Conservation (phyloP, 495 filamentous ascomycete genomes). For the Aspergillus ostianus region DNA sequence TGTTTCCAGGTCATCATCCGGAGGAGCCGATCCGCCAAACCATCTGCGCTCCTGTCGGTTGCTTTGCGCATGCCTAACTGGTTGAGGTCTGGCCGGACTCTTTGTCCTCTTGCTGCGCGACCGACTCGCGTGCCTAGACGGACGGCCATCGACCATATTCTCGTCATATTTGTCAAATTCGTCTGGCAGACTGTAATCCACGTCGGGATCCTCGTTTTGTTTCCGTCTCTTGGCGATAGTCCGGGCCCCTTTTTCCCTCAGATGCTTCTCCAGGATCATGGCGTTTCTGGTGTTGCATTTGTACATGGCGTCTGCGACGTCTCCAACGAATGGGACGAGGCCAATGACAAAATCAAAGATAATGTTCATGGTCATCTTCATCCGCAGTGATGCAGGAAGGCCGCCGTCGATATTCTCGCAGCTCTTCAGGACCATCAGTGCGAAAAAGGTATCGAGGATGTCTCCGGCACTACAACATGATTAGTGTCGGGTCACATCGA, state of each 20-base stretch:
- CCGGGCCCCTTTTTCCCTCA: slow-evolving; percentile 51
- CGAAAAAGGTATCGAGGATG: slow-evolving; percentile 56
- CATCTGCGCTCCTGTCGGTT: slow-evolving; percentile 28
- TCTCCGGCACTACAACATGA: slow-evolving; percentile 65
- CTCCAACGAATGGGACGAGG: slow-evolving; percentile 81
- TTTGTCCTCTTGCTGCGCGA: slow-evolving; percentile 8
- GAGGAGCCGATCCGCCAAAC: slow-evolving; percentile 35
- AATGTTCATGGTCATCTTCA: slow-evolving; percentile 77
- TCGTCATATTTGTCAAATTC: slow-evolving; percentile 42
- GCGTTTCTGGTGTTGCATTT: slow-evolving; percentile 77
- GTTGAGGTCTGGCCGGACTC: slow-evolving; percentile 21
- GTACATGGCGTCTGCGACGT: slow-evolving; percentile 69
- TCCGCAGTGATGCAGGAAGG: slow-evolving; percentile 53
- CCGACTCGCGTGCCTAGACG: slow-evolving; percentile 3
- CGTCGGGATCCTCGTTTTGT: slow-evolving; percentile 10
- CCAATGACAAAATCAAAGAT: slow-evolving; percentile 77
- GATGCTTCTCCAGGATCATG: slow-evolving; percentile 66
- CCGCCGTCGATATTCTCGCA: slow-evolving; percentile 70
- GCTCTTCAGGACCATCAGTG: slow-evolving; percentile 65
- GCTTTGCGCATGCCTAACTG: slow-evolving; percentile 23
- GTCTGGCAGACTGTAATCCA: slow-evolving; percentile 41
- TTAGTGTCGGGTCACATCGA: neutral
- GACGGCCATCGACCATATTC: slow-evolving; percentile 8
- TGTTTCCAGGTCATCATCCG: slow-evolving; percentile 31
- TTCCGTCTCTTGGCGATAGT: slow-evolving; percentile 22